Evolutionary conservation across 306 rosid species (phyloP).

Genomic region (Hylodesmum podocarpum): DNA sequence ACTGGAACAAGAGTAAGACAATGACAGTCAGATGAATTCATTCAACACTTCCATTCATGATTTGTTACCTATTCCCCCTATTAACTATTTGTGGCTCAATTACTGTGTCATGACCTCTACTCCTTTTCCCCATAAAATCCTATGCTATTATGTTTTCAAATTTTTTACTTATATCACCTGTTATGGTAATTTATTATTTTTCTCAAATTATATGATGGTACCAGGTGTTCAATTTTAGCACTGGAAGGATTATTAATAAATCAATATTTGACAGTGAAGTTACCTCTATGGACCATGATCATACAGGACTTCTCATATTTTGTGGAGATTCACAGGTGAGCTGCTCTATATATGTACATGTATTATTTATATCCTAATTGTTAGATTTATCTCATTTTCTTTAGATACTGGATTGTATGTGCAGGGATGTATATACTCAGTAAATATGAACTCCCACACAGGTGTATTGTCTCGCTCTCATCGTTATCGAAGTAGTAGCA

Average conservation of each 20-base stretch:
- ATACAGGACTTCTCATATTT: constrained; percentile 86
- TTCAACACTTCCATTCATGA: constrained; percentile 14
- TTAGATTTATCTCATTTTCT: constrained; percentile 23
- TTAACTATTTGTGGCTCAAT: not conserved
- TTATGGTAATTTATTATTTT: constrained; percentile 2
- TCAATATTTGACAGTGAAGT: constrained; percentile 72
- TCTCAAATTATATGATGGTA: constrained; percentile 25
- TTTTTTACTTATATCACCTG: not conserved
- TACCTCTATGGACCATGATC: constrained; percentile 89
- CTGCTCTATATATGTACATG: constrained; percentile 21
- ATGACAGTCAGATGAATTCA: constrained; percentile 12
- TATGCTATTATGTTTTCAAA: not conserved
- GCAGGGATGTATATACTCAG: constrained; percentile 89
- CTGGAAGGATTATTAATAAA: constrained; percentile 84
- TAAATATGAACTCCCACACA: constrained; percentile 81
- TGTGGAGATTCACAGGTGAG: constrained; percentile 85
- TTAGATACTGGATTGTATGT: constrained; percentile 37
- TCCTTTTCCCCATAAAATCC: not conserved
- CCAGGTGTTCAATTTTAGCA: constrained; percentile 97
- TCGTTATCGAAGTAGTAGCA: constrained; percentile 67
- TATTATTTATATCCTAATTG: constrained; percentile 8
- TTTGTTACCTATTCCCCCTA: not conserved
- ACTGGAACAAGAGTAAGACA: constrained; percentile 1
- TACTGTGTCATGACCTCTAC: not conserved
- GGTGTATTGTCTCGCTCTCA: constrained; percentile 89